phyloP scores from a whole-genome alignment of 2,329 filamentous ascomycete species.

The Zymoseptoria pseudotritici region DNA sequence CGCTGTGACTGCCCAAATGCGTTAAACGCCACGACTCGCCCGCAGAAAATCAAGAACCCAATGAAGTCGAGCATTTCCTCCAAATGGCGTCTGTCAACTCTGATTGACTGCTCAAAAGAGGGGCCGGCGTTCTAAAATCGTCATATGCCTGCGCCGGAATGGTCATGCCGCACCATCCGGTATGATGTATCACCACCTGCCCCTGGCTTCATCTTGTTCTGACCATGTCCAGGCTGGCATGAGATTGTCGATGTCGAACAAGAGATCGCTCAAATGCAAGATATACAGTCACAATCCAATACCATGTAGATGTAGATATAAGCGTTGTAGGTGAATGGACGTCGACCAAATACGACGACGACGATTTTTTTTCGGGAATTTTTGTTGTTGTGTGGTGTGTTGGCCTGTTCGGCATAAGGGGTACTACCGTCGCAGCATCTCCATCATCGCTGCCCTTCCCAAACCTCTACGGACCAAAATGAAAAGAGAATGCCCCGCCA shows the following conservation, averaged over 20 bases:
- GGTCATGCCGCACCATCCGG: background rate
- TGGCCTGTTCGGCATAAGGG: slow-evolving; percentile 19
- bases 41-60: background rate
- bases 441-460: slow-evolving; percentile 10
- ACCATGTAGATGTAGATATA: background rate
- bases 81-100: background rate
- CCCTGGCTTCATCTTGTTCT: background rate
- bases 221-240: background rate
- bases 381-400: slow-evolving; percentile 6
- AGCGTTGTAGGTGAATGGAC: background rate
- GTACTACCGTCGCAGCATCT: slow-evolving; percentile 15
- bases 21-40: background rate
- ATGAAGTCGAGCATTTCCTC: background rate
- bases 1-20: background rate
- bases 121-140: background rate
- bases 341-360: background rate
- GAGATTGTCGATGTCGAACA: background rate
- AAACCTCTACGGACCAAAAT: slow-evolving; percentile 18
- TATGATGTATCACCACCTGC: background rate
- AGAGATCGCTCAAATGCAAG: background rate
- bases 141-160: background rate
- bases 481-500: slow-evolving; percentile 19
- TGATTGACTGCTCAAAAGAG: background rate
- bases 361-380: slow-evolving; percentile 2
- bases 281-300: background rate